Base-by-base conservation (phyloP, 164 flowering plant species). In the Nelumbo lutea region DNA sequence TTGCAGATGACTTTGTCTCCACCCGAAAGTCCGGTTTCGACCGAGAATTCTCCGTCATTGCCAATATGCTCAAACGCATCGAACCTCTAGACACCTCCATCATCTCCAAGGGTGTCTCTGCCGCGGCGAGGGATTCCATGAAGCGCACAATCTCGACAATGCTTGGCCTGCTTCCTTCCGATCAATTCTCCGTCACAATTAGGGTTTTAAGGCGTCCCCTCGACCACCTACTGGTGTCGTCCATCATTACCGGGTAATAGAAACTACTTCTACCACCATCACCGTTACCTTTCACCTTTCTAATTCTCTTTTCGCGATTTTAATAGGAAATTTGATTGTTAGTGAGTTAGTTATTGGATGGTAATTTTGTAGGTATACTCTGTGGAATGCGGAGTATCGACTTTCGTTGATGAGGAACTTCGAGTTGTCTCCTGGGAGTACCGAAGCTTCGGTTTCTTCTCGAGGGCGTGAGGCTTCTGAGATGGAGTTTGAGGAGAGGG, bases 361-460 rank as follows among this genome's bases (percentile, higher is more conserved):
- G 39, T 15, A 42, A 45, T 59, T 65, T 72, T 14, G 51, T 77
- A 92, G 97, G 84, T 92, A 92, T 76, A 92, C 97, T 1, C 68
- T 92, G 76, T 90, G 97, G 97, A 92, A 88, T 70, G 96, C 96
- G 58, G 97, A 92, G 81, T 92, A 90, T 66, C 75, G 97, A 71
- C 76, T 90, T 9, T 80, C 87, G 3, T 75, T 92, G 93, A 84
- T 71, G 82, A 81, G 93, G 81, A 92, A 88, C 69, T 87, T 90
- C 64, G 91, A 86, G 46, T 70, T 82, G 0, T 72, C 91, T 1
- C 53, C 69, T 5, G 83, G 70, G 46, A 50, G 45, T 59, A 40
- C 45, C 5, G 62, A 50, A 42, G 59, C 57, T 0, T 57, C 70
- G 3, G 58, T 59, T 65, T 47, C 59, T 71, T 64, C 40, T 42